These are phyloP conservation scores for Hawksworthiomyces lignivorus DNA, from an alignment of 2,329 filamentous ascomycete genomes.

Conservation along the genomic window DNA sequence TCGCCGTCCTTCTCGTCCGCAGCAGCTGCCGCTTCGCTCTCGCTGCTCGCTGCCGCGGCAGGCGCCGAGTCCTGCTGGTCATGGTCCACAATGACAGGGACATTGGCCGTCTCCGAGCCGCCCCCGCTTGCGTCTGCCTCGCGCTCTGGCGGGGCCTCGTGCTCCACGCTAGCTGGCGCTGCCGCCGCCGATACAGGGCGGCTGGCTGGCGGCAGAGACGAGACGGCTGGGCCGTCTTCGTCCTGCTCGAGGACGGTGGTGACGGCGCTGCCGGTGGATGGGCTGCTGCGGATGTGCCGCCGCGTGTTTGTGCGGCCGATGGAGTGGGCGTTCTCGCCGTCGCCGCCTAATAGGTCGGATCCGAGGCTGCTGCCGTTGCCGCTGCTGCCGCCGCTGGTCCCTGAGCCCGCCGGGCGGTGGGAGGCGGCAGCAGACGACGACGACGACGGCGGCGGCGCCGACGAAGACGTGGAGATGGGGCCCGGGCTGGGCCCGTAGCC, in stretches of 20 bases:
- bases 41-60: background rate
- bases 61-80: constrained; percentile 3
- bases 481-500: background rate
- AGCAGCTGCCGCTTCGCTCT: background rate
- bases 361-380: constrained; percentile 12
- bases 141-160: too few relatives aligned
- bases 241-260: constrained; percentile 76
- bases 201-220: too few relatives aligned
- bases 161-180: too few relatives aligned
- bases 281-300: constrained; percentile 71
- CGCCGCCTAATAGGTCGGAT: constrained; percentile 20
- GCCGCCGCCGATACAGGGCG: too few relatives aligned
- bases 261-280: constrained; percentile 70
- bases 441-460: background rate
- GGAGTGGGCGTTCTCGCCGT: constrained; percentile 45
- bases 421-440: constrained; percentile 51
- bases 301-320: constrained; percentile 64
- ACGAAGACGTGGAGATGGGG: background rate
- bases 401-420: constrained; percentile 16
- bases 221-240: constrained; percentile 49
- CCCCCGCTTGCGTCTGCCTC: constrained; percentile 32
- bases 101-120: constrained; percentile 27
- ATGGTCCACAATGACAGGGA: constrained; percentile 35
- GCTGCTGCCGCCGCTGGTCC: background rate
- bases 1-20: constrained; percentile 5